These are phyloP conservation scores for Tricholoma matsutake DNA, from an alignment of 768 basidiomycete genomes.

Conservation along the genomic window DNA sequence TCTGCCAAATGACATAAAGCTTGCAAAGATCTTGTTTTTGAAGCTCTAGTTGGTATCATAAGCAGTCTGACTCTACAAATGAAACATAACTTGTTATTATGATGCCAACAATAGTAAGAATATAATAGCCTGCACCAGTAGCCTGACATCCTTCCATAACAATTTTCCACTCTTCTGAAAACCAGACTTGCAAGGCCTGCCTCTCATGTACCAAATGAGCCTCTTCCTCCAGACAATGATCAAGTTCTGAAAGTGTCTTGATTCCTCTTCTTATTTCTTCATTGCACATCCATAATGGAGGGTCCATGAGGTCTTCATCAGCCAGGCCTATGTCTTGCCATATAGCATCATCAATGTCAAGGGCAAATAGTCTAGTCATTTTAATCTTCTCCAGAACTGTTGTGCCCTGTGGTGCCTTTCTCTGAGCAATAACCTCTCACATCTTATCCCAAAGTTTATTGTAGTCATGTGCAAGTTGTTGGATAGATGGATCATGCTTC, in stretches of 20 bases:
- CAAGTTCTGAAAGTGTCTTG: slow-evolving; percentile 20
- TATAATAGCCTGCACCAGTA: neutral
- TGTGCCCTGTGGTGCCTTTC: too few species aligned
- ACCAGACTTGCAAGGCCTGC: slow-evolving; percentile 1
- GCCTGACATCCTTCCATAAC: neutral
- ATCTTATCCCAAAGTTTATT: slow-evolving; percentile 27
- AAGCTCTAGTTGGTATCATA: too few species aligned
- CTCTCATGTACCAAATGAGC: slow-evolving; percentile 11
- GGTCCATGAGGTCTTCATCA: slow-evolving; percentile 13
- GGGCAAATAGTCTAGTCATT: too few species aligned
- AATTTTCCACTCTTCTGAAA: slow-evolving; percentile 23
- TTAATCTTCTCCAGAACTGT: too few species aligned
- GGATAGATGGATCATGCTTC: too few species aligned
- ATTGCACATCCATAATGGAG: slow-evolving; percentile 28
- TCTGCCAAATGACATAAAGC: neutral
- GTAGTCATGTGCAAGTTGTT: too few species aligned
- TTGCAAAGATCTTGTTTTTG: neutral
- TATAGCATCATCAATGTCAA: too few species aligned
- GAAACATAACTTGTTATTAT: neutral
- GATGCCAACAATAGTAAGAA: neutral
- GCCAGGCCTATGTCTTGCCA: too few species aligned
- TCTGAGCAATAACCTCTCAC: too few species aligned
- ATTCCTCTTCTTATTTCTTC: slow-evolving; percentile 27
- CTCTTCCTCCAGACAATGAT: slow-evolving; percentile 23
- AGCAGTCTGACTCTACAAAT: neutral